These are phyloP conservation scores for Aspergillus latus DNA, from an alignment of 2,329 filamentous ascomycete genomes.

Conservation along the genomic window DNA sequence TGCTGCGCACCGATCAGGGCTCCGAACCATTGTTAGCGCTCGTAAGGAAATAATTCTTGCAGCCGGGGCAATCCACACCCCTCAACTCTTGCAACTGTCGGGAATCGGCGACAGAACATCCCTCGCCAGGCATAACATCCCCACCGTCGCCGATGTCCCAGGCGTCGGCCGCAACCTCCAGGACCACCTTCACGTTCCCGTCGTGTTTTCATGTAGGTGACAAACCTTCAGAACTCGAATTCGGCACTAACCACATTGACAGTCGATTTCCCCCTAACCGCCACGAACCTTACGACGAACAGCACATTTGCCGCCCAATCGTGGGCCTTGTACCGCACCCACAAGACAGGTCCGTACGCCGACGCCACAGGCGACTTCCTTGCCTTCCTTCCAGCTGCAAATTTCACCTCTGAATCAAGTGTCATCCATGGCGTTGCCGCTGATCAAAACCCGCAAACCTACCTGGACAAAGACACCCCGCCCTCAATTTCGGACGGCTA, in stretches of 20 bases:
- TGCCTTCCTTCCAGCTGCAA: constrained; percentile 4
- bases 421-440: neutral
- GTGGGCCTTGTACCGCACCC: neutral
- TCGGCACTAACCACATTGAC: neutral
- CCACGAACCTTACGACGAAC: constrained; percentile 11
- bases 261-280: constrained; percentile 11
- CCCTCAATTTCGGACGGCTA: neutral
- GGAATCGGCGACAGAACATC: constrained; percentile 2
- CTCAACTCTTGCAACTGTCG: constrained; percentile 10
- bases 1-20: neutral
- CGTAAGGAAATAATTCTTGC: constrained; percentile 6
- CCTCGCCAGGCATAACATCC: neutral
- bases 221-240: too few relatives aligned
- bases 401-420: neutral
- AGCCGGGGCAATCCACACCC: constrained; percentile 10
- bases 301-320: constrained; percentile 7
- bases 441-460: neutral
- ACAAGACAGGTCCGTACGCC: constrained; percentile 11
- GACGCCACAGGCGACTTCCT: constrained; percentile 13
- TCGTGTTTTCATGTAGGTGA: constrained; percentile 8
- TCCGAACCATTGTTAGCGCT: neutral
- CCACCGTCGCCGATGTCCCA: constrained; percentile 3
- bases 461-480: neutral
- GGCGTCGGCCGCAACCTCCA: constrained; percentile 10
- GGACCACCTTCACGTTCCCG: constrained; percentile 10